A percentile compares a stretch with the other conserved stretches of the same genome.
Evolutionary conservation across 2,329 filamentous ascomycete genomes (phyloP).

Genomic region (Aspergillus ochraceus): DNA sequence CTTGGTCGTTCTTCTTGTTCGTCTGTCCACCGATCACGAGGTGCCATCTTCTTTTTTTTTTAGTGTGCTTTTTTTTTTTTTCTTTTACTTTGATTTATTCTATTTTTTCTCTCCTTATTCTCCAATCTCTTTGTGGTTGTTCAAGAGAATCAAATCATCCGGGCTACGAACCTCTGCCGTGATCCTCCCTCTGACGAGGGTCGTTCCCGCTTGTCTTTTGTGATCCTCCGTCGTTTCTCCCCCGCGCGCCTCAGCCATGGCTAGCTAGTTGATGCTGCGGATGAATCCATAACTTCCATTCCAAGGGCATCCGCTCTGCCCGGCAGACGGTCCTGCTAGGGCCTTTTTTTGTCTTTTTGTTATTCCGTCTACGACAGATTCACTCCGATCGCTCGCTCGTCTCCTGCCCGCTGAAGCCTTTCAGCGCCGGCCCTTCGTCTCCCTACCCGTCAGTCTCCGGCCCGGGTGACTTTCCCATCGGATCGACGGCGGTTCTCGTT

Average conservation of each 20-base stretch:
- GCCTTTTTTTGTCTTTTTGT: slow-evolving; percentile 15
- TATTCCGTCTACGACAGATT: slow-evolving; percentile 8
- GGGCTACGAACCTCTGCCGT: background rate
- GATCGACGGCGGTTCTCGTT: slow-evolving; percentile 17
- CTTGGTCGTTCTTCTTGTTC: slow-evolving; percentile 2
- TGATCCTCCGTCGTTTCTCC: slow-evolving; percentile 6
- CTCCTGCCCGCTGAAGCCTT: slow-evolving; percentile 1
- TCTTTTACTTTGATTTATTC: background rate
- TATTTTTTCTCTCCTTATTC: slow-evolving; percentile 6
- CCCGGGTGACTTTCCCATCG: slow-evolving; percentile 7
- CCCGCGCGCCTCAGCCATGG: slow-evolving; percentile 33
- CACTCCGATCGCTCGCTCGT: background rate
- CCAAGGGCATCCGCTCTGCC: slow-evolving; percentile 45
- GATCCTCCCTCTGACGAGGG: background rate
- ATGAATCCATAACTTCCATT: slow-evolving; percentile 41
- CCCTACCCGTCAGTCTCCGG: background rate
- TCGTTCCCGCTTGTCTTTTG: background rate
- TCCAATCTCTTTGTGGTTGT: background rate
- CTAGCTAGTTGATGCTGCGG: slow-evolving; percentile 41
- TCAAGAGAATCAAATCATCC: too few relatives aligned
- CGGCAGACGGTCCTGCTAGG: slow-evolving; percentile 43
- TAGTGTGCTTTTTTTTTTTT: slow-evolving; percentile 5
- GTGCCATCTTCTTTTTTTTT: background rate
- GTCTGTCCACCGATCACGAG: background rate
- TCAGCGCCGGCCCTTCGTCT: background rate